These are phyloP conservation scores for Aspergillus haitiensis DNA, from an alignment of 495 filamentous ascomycete species.

Conservation along the genomic window DNA sequence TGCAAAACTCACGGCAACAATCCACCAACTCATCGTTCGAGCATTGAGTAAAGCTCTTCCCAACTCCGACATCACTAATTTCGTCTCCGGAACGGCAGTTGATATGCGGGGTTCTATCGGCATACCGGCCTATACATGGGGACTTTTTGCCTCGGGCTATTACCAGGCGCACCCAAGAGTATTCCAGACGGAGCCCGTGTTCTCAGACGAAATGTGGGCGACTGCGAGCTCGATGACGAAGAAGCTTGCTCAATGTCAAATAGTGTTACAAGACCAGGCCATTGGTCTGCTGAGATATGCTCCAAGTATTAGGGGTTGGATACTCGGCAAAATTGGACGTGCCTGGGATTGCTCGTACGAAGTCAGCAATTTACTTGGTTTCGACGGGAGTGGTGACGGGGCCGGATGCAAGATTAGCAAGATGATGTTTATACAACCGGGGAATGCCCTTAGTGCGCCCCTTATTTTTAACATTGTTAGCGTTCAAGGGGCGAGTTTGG, in stretches of 20 bases:
- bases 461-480: constrained; percentile 31
- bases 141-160: constrained; percentile 23
- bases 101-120: constrained; percentile 29
- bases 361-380: constrained; percentile 31
- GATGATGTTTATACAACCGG: constrained; percentile 34
- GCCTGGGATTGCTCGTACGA: constrained; percentile 30
- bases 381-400: constrained; percentile 15
- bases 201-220: constrained; percentile 25
- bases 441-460: constrained; percentile 26
- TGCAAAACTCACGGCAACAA: constrained; percentile 25
- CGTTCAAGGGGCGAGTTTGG: constrained; percentile 26
- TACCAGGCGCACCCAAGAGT: constrained; percentile 20
- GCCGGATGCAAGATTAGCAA: constrained; percentile 23
- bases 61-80: constrained; percentile 19
- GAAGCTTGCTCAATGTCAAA: constrained; percentile 22
- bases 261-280: constrained; percentile 27
- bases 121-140: constrained; percentile 20
- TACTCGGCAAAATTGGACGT: constrained; percentile 24
- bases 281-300: constrained; percentile 30
- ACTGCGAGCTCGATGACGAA: constrained; percentile 24
- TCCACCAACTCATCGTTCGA: constrained; percentile 28
- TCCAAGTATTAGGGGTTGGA: constrained; percentile 27
- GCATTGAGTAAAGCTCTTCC: constrained; percentile 26
- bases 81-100: constrained; percentile 27
- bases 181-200: constrained; percentile 3